A percentile compares a stretch with the other conserved stretches of the same genome.
Evolutionary conservation across 495 filamentous ascomycete genomes (phyloP).

Genomic region (Hypoxylon cercidicola): DNA sequence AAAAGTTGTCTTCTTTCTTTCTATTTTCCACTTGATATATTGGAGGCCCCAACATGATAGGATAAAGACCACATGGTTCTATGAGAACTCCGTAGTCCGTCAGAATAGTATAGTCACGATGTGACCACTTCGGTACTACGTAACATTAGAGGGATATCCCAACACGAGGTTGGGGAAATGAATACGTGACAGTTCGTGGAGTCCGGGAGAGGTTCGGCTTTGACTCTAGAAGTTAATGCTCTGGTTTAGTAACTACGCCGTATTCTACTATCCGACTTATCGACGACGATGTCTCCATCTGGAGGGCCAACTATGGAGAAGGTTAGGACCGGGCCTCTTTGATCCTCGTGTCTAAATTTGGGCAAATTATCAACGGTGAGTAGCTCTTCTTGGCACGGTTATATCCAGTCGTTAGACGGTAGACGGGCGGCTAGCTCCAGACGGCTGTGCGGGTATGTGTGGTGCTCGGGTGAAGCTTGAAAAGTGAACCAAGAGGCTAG

Average conservation of each 20-base stretch:
- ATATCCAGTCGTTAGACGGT: slow-evolving; percentile 10
- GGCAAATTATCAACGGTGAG: slow-evolving; percentile 14
- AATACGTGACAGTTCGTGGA: slow-evolving; percentile 15
- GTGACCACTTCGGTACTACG: slow-evolving; percentile 20
- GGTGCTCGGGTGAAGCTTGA: neutral
- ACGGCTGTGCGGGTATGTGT: slow-evolving; percentile 12
- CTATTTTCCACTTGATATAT: neutral
- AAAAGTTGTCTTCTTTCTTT: neutral
- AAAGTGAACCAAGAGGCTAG: slow-evolving; percentile 20
- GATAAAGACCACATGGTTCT: neutral
- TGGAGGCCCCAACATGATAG: neutral
- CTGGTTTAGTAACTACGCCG: slow-evolving; percentile 6
- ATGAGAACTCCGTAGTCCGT: neutral
- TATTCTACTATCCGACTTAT: slow-evolving; percentile 2
- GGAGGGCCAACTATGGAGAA: neutral
- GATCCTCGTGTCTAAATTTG: slow-evolving; percentile 42
- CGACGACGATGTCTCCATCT: neutral
- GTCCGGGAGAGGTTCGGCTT: slow-evolving; percentile 20
- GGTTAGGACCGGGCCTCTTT: slow-evolving; percentile 2
- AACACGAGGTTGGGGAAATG: slow-evolving; percentile 36
- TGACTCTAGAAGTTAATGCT: slow-evolving; percentile 14
- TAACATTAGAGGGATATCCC: slow-evolving; percentile 17
- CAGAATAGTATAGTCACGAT: neutral
- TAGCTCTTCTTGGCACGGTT: slow-evolving; percentile 22
- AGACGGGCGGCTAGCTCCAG: slow-evolving; percentile 15